Base-by-base conservation (phyloP, 2,329 filamentous ascomycete genomes). In the Colletotrichum australisinense region DNA sequence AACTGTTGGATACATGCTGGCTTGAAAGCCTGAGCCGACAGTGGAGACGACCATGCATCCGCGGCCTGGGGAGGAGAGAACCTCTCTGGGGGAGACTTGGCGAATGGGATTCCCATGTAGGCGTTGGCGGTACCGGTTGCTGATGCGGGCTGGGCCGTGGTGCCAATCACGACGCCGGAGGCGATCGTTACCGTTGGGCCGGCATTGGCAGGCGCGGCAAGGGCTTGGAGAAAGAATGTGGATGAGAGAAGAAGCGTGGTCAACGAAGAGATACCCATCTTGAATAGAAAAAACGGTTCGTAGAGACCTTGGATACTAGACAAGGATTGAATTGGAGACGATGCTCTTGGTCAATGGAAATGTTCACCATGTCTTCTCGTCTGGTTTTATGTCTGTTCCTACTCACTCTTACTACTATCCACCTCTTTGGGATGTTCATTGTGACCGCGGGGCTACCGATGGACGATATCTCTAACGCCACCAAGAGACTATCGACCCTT, bases 1-100 rank as follows among this genome's bases (percentile, higher is more conserved):
- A 73, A 73, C 6, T 73, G 71, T 28, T 73, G 71, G 2, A 73
- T 66, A 35, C 71, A 73, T n/a, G 71, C 71, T 7, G 67, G 67
- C 46, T 55, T 58, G 19, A 73, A 73, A 9, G 67, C 55, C n/a
- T 58, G 46, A 22, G 71, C 71, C 5, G 19, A 16, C 19, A 73
- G 22, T 16, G 70, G 60, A 16, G 59, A 26, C 5, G 46, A 6
- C 71, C 71, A 73, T 7, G 35, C 9, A 5, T 19, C 12, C 7
- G 71, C 32, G 14, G 67, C 60, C 22, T 70, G 14, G 4, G 71
- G 71, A 11, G 71, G 67, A 7, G 71, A 73, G 67, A 73, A 73
- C 28, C 71, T 32, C 49, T 73, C 71, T 4, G 67, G 71, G 1
- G 71, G 71, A 16, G 71, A 73, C 38, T 73, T 73, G 56, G 71